These are phyloP conservation scores for Schizochytrium sp. DNA, from an alignment of 108 stramenopile genomes.

Conservation along the genomic window DNA sequence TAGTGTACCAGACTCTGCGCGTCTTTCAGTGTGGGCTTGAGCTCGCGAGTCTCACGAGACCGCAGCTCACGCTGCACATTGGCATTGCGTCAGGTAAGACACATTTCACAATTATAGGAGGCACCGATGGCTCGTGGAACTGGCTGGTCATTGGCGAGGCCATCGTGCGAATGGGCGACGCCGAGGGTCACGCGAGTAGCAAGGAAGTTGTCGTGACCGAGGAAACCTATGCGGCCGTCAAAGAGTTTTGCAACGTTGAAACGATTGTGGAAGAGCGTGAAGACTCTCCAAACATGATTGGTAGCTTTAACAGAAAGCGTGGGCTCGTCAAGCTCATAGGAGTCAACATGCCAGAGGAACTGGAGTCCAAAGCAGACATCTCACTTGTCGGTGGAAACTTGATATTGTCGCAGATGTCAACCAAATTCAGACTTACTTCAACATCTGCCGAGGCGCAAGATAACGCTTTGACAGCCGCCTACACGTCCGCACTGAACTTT, in stretches of 20 bases:
- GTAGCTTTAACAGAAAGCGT: neutral
- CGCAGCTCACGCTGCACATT: constrained; percentile 4
- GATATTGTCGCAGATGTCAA: too few species aligned
- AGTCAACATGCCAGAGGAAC: neutral
- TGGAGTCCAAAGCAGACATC: neutral
- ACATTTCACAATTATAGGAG: neutral
- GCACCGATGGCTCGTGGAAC: neutral
- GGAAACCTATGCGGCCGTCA: neutral
- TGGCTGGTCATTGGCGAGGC: neutral
- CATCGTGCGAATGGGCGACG: neutral
- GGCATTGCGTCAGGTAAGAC: neutral
- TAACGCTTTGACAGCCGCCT: neutral
- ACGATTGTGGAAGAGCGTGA: neutral
- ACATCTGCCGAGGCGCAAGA: too few species aligned
- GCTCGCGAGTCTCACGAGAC: neutral
- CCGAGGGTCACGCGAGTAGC: neutral
- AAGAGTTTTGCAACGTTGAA: neutral
- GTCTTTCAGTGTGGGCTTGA: neutral
- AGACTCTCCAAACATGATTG: neutral
- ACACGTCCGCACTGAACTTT: neutral
- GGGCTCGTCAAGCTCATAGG: neutral
- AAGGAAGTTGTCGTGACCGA: neutral
- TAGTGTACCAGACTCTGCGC: neutral
- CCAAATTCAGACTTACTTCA: too few species aligned
- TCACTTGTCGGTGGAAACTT: neutral